A percentile compares a stretch with the other conserved stretches of the same genome.
phyloP scores from a whole-genome alignment of 805 yeast genomes.

The Barnettozyma wickerhamii region DNA sequence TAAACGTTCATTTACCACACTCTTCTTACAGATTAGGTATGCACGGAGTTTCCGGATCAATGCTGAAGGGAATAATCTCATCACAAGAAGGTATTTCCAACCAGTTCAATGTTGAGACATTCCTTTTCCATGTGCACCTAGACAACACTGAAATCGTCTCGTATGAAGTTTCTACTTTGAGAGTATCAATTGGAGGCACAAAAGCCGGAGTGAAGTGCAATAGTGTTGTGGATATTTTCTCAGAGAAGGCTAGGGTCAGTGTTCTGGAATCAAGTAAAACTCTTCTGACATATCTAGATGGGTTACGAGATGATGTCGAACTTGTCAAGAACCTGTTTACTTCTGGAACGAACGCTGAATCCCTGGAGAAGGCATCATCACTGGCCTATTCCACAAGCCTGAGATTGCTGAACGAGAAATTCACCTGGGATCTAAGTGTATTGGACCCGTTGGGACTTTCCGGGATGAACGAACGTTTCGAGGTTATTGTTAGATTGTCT shows the following conservation, averaged over 20 bases:
- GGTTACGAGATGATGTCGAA: not conserved
- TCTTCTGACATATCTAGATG: not conserved
- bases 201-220: not conserved
- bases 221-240: not conserved
- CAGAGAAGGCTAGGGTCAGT: not conserved
- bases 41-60: not conserved
- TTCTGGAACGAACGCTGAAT: not conserved
- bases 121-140: not conserved
- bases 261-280: not conserved
- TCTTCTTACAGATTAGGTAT: not conserved
- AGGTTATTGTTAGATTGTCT: too few relatives aligned
- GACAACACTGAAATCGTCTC: not conserved
- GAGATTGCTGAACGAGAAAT: too few relatives aligned
- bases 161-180: not conserved
- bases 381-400: too few relatives aligned
- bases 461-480: conserved; percentile 4
- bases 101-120: not conserved
- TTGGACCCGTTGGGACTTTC: conserved; percentile 1
- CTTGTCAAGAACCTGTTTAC: not conserved
- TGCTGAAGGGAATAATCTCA: not conserved
- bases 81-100: not conserved
- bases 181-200: not conserved
- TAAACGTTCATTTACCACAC: not conserved
- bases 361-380: too few relatives aligned
- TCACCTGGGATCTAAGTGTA: not conserved